Evolutionary conservation across 2,329 filamentous ascomycete genomes (phyloP), one percentile per base, ranked within the genome.

Genomic region (Bipolaris zeicola): DNA sequence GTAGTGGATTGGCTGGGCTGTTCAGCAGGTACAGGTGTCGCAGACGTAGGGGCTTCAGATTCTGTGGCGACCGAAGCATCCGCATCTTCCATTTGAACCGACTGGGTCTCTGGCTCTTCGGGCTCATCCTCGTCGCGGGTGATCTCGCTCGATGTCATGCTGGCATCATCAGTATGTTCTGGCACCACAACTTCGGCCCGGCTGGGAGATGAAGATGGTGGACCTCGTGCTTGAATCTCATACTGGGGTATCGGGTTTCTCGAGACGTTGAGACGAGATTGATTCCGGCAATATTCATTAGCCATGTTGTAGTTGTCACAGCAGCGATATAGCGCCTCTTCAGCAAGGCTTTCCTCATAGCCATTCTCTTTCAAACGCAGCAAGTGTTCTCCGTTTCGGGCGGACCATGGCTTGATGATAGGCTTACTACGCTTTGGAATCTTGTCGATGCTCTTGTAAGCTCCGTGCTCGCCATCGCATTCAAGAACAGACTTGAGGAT

Each of bases 281-380:
- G 85, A 13, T 87, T 85, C 53, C 80, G 81, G 70, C 90, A 95
- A 72, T 98, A 98, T 53, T 95, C 90, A 33, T 82, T 80, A 6
- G 91, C 87, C 24, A 81, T 78, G 2, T 78, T 73, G 4, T 76
- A 67, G 50, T 84, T 83, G 53, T 91, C 91, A 68, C 91, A 89
- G 67, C 91, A 91, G 52, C 94, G 87, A 73, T 91, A 97, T 0
- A 95, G 79, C 28, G 91, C 92, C 76, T 98, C 94, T 31, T 85
- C 83, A 6, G 85, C 89, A 50, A 97, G 80, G 11, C 86, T 84
- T 41, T 83, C 79, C 18, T 87, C 85, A 1, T 81, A 82, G 52
- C 80, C 79, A 28, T 47, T 57, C 7, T 81, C 79, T 44, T 73
- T 76, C 16, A 86, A 68, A 26, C 78, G 79, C 1, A 68, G 61